Evolutionary conservation across 495 filamentous ascomycete genomes (phyloP), one percentile per base, ranked within the genome.

Genomic region (Talaromyces stipitatus): DNA sequence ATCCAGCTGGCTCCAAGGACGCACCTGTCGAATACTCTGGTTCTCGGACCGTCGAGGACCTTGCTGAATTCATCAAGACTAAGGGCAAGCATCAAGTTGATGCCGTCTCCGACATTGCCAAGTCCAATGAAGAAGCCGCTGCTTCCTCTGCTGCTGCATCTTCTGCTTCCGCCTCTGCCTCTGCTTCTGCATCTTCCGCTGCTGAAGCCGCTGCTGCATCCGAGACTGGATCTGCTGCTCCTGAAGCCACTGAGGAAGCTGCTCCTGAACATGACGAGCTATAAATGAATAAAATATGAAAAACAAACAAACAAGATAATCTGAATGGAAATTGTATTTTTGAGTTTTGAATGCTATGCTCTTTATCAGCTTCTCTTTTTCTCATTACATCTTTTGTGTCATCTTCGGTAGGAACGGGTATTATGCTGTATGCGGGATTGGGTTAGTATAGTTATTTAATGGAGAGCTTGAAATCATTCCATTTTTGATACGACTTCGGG

Each of bases 61-160:
- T 99, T 46, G 90, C 90, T 65, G 81, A 85, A 62, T 99, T 99
- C 78, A 82, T 99, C 69, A 85, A 88, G 76, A 89, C 95, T 75
- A 95, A 96, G 72, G 94, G 94, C 69, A 90, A 90, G 71, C 84
- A 95, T 77, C 84, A 91, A 75, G 71, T 82, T 60, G 86, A 90
- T 64, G 87, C 78, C 28, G 68, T 77, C 47, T 71, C 68, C 33
- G 81, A 82, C 20, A 66, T 64, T 46, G 69, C 68, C 16, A 72
- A 79, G 50, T 65, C 74, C 28, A 27, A 67, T n/a, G 61, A 70
- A 61, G 63, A 57, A 27, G 67, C 48, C 29, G 69, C 69, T 36
- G 65, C 58, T 11, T 62, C 67, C 41, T 53, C 63, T 24, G 60
- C 61, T n/a, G 58, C 62, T 12, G 2, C 26, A 1, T 33, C 57